Evolutionary conservation across 2,329 filamentous ascomycete genomes (phyloP).

Genomic region (Mollisiaceae sp.): DNA sequence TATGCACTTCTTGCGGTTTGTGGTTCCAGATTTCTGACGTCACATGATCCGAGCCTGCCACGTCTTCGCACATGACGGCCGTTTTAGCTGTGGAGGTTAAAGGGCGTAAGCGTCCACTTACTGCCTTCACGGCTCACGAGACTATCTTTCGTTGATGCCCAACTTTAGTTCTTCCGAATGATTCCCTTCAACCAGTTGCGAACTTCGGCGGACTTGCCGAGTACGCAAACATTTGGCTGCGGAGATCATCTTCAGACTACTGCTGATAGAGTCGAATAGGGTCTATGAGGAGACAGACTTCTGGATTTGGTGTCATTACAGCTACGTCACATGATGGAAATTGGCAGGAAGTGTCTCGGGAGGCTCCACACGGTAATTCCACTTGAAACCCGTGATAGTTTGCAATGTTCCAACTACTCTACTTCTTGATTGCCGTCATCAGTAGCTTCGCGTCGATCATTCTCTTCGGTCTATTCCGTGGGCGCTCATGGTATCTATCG

Average conservation of each 20-base stretch:
- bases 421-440: no score
- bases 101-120: not conserved
- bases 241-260: not conserved
- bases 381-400: no score
- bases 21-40: not conserved
- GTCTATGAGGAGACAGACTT: not conserved
- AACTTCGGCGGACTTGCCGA: not conserved
- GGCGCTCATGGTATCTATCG: no score
- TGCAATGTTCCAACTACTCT: no score
- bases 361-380: no score
- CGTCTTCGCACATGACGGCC: not conserved
- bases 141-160: not conserved
- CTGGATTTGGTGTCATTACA: not conserved
- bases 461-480: no score
- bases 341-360: no score
- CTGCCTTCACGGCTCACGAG: not conserved
- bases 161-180: not conserved
- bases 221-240: constrained; percentile 2
- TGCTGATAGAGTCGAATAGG: not conserved
- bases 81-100: not conserved
- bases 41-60: not conserved
- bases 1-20: not conserved
- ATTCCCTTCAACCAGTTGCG: not conserved
- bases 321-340: no score
- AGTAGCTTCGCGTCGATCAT: no score